phyloP scores from a whole-genome alignment of 2,329 filamentous ascomycete species.

The Penicillium olsonii region DNA sequence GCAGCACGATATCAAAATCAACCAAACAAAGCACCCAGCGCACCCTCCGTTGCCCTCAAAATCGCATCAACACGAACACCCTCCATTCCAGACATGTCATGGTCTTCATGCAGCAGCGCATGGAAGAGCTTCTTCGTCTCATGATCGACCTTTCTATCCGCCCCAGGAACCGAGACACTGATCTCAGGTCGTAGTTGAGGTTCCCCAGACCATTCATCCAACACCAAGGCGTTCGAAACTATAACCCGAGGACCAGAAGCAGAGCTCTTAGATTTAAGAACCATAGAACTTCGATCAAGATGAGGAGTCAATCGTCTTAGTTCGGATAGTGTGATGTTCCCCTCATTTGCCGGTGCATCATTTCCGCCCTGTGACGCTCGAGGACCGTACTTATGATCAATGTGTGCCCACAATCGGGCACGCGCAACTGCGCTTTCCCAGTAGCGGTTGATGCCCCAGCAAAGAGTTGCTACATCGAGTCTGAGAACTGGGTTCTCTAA shows the following conservation, averaged over 20 bases:
- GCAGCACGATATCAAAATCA: slow-evolving; percentile 6
- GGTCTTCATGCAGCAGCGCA: slow-evolving; percentile 31
- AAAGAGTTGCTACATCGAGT: slow-evolving; percentile 43
- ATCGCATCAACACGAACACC: slow-evolving; percentile 30
- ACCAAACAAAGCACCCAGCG: slow-evolving; percentile 36
- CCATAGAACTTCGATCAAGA: slow-evolving; percentile 38
- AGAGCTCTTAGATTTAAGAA: slow-evolving; percentile 26
- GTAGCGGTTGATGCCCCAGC: slow-evolving; percentile 45
- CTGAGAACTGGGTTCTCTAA: slow-evolving; percentile 37
- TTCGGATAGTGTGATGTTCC: slow-evolving; percentile 23
- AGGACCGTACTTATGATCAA: slow-evolving; percentile 29
- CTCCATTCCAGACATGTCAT: slow-evolving; percentile 9
- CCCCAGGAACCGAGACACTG: slow-evolving; percentile 29
- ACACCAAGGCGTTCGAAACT: slow-evolving; percentile 35
- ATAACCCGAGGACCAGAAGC: slow-evolving; percentile 25
- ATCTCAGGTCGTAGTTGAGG: slow-evolving; percentile 40
- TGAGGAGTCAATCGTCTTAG: slow-evolving; percentile 36
- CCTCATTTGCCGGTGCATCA: slow-evolving; percentile 4
- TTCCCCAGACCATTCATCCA: slow-evolving; percentile 46
- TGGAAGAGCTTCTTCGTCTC: slow-evolving; percentile 43
- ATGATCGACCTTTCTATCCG: slow-evolving; percentile 34
- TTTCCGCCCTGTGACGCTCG: slow-evolving; percentile 15
- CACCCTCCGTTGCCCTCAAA: slow-evolving; percentile 38
- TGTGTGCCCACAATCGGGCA: slow-evolving; percentile 39
- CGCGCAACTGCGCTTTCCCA: slow-evolving; percentile 44